Evolutionary conservation across 1,139 yeast genomes (phyloP), one percentile per base, ranked within the genome.

Genomic region (Scheffersomyces cryptocercus): DNA sequence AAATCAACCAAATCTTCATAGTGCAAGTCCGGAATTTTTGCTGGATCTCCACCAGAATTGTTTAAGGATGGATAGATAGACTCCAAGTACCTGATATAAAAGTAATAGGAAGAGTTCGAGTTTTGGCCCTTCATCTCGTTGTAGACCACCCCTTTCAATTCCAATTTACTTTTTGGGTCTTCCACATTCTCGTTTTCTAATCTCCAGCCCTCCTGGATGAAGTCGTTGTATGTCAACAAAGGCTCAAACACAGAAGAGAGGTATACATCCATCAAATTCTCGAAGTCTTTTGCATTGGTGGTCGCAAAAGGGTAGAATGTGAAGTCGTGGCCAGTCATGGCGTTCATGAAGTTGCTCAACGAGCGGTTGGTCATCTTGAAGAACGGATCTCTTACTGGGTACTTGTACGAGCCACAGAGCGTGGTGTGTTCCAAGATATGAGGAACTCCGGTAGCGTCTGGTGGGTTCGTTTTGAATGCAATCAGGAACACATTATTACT

Each of bases 41-140:
- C 65, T 1, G 99, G 99, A 59, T 93, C 97, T 42, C 99, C 99
- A 30, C 98, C 99, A 3, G 97, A 85, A 65, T 90, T 89, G 56
- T 89, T 79, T 52, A 93, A 70, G 9, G 90, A 77, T 2, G 96
- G 93, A 57, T 89, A 93, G 12, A 91, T 77, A n/a, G 90, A 70
- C 62, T 88, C 88, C 61, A 88, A 90, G 68, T 84, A 93, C 52
- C 84, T 81, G 54, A 85, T 88, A 79, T 90, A 91, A 62, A 79
- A 90, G 55, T 85, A 78, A 62, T 93, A 95, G 4, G 91, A 82
- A 0, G 97, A 82, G 61, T 89, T 93, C 1, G 97, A 87, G 59
- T 89, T 82, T 67, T 93, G 98, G 5, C 99, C 99, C 65, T 95
- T 93, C 99, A 93, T 93, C 68, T 93, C 99, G 60, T 93, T 93